These are phyloP conservation scores for Aspergillus fumigatiaffinis DNA, from an alignment of 2,329 filamentous ascomycete species.

Conservation along the genomic window DNA sequence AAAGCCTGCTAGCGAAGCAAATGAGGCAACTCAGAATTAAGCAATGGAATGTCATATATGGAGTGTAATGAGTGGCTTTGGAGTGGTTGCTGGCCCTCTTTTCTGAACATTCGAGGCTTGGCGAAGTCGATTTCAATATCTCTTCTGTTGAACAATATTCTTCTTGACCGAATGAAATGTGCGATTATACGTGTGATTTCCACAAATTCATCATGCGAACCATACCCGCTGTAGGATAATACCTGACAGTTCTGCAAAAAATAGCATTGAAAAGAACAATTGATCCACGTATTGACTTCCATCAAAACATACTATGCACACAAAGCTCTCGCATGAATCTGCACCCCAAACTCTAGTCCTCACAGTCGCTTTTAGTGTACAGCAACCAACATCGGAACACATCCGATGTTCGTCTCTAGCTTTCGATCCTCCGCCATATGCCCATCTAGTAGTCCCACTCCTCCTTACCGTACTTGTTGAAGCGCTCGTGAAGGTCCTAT, in stretches of 20 bases:
- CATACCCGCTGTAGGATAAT: slow-evolving; percentile 3
- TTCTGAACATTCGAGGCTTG: slow-evolving; percentile 1
- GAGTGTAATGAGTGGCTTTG: slow-evolving; percentile 17
- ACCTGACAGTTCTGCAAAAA: not conserved
- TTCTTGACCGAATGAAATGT: slow-evolving; percentile 15
- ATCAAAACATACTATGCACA: slow-evolving; percentile 33
- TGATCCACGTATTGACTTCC: slow-evolving; percentile 28
- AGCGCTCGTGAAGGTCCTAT: slow-evolving; percentile 88
- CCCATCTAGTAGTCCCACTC: slow-evolving; percentile 54
- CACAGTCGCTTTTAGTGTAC: slow-evolving; percentile 31
- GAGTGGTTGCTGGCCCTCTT: slow-evolving; percentile 1
- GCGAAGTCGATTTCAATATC: slow-evolving; percentile 13
- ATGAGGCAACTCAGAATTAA: slow-evolving; percentile 41
- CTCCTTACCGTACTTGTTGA: slow-evolving; percentile 99
- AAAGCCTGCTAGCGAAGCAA: slow-evolving; percentile 46
- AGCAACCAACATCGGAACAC: slow-evolving; percentile 18
- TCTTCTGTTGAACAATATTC: slow-evolving; percentile 11
- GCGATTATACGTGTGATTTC: slow-evolving; percentile 15
- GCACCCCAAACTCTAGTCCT: slow-evolving; percentile 21
- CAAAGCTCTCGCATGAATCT: slow-evolving; percentile 25
- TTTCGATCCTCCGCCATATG: slow-evolving; percentile 8
- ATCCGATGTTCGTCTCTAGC: slow-evolving; percentile 13
- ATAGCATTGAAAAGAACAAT: slow-evolving; percentile 12
- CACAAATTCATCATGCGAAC: not conserved
- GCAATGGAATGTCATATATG: slow-evolving; percentile 4